Conservation (phyloP, 129 eudicot species). For the Saussurea involucrata region DNA sequence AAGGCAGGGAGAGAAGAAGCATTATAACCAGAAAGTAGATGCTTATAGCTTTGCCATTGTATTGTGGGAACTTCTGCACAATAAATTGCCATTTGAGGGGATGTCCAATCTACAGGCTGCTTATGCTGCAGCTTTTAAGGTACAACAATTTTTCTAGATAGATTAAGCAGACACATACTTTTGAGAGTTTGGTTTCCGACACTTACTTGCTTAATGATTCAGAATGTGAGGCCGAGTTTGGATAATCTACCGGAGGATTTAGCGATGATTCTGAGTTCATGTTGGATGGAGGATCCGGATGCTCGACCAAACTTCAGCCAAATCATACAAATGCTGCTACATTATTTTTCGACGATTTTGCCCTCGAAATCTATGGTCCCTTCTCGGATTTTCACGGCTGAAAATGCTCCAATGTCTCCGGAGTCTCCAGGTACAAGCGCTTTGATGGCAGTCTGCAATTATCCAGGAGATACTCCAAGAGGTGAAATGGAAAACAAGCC, state of each 20-base stretch:
- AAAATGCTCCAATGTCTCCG: slow-evolving; percentile 46
- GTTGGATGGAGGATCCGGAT: slow-evolving; percentile 64
- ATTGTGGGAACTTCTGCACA: slow-evolving; percentile 61
- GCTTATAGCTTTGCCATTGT: slow-evolving; percentile 74
- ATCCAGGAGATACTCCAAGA: slow-evolving; percentile 44
- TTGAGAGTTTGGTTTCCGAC: not conserved
- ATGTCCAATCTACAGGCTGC: slow-evolving; percentile 70
- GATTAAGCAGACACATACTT: not conserved
- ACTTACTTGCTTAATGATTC: slow-evolving; percentile 18
- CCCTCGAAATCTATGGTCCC: slow-evolving; percentile 43
- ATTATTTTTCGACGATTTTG: slow-evolving; percentile 36
- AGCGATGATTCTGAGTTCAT: slow-evolving; percentile 46
- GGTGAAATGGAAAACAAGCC: slow-evolving; percentile 43
- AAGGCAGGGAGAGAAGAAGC: slow-evolving; percentile 70
- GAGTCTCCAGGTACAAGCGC: slow-evolving; percentile 67
- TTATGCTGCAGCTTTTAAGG: slow-evolving; percentile 68
- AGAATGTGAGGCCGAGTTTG: slow-evolving; percentile 60
- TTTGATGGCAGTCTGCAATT: slow-evolving; percentile 42
- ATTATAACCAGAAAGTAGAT: slow-evolving; percentile 72
- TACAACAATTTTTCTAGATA: slow-evolving; percentile 17
- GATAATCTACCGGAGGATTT: slow-evolving; percentile 48
- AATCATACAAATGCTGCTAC: slow-evolving; percentile 51
- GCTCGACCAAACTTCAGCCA: slow-evolving; percentile 54
- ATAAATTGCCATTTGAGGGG: slow-evolving; percentile 56
- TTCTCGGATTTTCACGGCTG: slow-evolving; percentile 40